Base-by-base conservation (phyloP, 345 rosid species). In the Diplotaxis tenuifolia region DNA sequence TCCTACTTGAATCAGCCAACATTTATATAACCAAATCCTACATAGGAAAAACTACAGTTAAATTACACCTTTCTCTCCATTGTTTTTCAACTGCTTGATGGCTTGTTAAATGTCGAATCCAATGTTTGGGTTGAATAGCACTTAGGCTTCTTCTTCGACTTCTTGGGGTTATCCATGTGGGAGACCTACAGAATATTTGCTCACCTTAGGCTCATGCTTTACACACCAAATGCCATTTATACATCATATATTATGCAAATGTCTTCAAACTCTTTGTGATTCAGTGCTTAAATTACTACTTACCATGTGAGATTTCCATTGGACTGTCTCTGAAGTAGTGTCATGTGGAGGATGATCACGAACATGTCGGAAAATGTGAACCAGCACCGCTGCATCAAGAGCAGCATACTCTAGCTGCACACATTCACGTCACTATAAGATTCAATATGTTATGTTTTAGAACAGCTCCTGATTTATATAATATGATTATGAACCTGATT, bases 361-460 rank as follows among this genome's bases (percentile, higher is more conserved):
- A 10, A 86, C 70, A 65, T 78, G 87, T 60, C 64, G 73, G 81
- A 95, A 95, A 80, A 88, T 86, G 85, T 87, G 93, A 73, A 92
- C 16, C 54, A 88, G 90, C 67, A 92, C 96, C n/a, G 81, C 96
- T 53, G 97, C 96, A 79, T 95, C 97, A 3, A 95, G 87, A 2
- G 98, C 97, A 3, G 93, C 97, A 75, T 92, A 89, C 84, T 95
- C 96, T 49, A 95, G 87, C 93, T 95, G 93, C 82, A 74, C 7
- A 65, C n/a, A 32, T 16, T 45, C 28, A 56, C 19, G 36, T 42
- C 7, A 16, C 11, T 15, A 59, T 29, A 40, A 25, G 42, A 16
- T 25, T 16, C 36, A 49, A 53, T 16, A 55, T 16, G 6, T 8
- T 16, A n/a, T n/a, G n/a, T n/a, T 47, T 16, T 6, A 47, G 10